Evolutionary conservation across 768 basidiomycete species (phyloP), one percentile per base, ranked within the genome.

Genomic region (Suillus decipiens): DNA sequence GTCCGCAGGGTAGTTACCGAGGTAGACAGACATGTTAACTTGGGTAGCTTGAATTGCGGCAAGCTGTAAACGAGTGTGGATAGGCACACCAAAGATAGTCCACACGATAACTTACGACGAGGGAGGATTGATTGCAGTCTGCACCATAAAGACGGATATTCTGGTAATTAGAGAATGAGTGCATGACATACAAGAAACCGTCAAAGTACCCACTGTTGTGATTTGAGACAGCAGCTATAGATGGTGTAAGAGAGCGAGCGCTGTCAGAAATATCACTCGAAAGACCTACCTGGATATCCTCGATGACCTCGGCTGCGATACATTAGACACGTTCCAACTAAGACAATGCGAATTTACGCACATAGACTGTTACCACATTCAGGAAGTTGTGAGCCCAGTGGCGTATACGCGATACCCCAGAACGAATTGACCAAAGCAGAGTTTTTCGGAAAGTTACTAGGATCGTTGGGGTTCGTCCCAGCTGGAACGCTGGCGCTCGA

Each of bases 1-100:
- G 5, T 82, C 84, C 41, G 83, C 68, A 24, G 81, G 81, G 71
- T 90, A 93, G 70, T 88, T 92, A 33, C 86, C 92, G 24, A 93
- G 80, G 74, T 79, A 95, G 6, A 96, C 91, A 5, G 76, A 81
- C 86, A 97, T 84, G 75, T 96, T 81, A 43, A 94, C 91, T 76
- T 96, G 92, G 41, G 96, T 97, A 64, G 86, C 87, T 69, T 89
- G 82, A 69, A 99, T 95, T 19, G 96, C 96, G 67, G 95, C 91
- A 36, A 99, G 84, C 80, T 89, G 64, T 28, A 33, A 22, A 51
- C 24, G 28, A 53, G 48, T 28, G 42, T 41, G 19, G 28, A 57
- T 10, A 28, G 48, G 11, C 14, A 33, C 48, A 15, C 22, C 41
- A 14, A 60, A 8, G 33, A 50, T 60, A 41, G 15, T 14, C 31